phyloP scores from a whole-genome alignment of 2,329 filamentous ascomycete species.

The Fusarium pseudoanthophilum region DNA sequence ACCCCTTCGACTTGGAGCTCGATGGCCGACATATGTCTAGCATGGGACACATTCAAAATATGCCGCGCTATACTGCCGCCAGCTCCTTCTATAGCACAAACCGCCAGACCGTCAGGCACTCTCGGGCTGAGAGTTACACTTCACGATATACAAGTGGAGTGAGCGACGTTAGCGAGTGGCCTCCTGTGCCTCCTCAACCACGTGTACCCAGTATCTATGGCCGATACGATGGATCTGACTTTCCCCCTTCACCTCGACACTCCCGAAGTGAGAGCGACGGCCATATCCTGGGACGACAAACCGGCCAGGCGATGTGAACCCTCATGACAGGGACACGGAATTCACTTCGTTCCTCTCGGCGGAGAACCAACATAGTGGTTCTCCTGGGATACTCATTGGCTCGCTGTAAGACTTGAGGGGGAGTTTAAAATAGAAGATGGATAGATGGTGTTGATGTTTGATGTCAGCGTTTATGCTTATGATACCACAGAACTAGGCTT shows the following conservation, averaged over 20 bases:
- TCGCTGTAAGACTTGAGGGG: conserved; percentile 10
- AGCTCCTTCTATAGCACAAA: conserved; percentile 44
- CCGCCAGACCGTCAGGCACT: conserved; percentile 61
- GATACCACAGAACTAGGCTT: conserved; percentile 39
- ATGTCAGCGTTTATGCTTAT: conserved; percentile 42
- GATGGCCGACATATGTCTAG: conserved; percentile 39
- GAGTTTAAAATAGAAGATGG: conserved; percentile 17
- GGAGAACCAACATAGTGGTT: conserved; percentile 26
- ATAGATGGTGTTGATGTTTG: conserved; percentile 39
- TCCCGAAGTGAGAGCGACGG: conserved; percentile 35
- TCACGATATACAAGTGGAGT: conserved; percentile 64
- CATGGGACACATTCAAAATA: conserved; percentile 29
- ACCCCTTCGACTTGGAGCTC: conserved; percentile 72
- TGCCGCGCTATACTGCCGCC: conserved; percentile 35
- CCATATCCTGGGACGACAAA: conserved; percentile 17
- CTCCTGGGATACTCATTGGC: conserved; percentile 28
- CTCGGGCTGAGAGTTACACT: conserved; percentile 47
- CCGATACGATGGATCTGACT: conserved; percentile 29
- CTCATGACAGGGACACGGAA: conserved; percentile 3
- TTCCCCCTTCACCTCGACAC: conserved; percentile 26
- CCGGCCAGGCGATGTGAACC: conserved; percentile 23
- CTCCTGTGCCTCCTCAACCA: conserved; percentile 21
- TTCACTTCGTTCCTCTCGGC: conserved; percentile 33
- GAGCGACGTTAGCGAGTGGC: conserved; percentile 51
- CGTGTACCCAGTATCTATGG: conserved; percentile 21